Conservation (phyloP, 768 basidiomycete genomes). For the Udeniomyces megalosporus region DNA sequence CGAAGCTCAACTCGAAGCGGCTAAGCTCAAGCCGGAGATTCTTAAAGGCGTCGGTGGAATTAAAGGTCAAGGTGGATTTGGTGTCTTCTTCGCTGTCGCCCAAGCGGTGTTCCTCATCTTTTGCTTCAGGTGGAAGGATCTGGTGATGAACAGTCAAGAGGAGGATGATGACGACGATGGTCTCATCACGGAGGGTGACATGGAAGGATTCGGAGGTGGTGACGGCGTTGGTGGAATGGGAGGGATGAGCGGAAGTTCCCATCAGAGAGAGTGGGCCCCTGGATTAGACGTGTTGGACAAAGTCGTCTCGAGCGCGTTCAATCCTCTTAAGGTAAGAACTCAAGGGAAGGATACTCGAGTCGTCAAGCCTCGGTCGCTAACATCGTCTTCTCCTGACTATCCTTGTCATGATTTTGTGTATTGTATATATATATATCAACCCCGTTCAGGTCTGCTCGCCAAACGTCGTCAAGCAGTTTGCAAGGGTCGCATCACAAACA, state of each 20-base stretch:
- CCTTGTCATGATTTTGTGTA: too few relatives aligned
- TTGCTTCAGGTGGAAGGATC: constrained; percentile 91
- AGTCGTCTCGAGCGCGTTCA: constrained; percentile 62
- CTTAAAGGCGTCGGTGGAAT: constrained; percentile 34
- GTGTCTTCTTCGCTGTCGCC: constrained; percentile 76
- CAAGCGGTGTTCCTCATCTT: constrained; percentile 93
- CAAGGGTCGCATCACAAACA: constrained; percentile 75
- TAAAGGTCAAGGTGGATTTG: constrained; percentile 23
- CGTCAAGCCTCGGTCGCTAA: too few relatives aligned
- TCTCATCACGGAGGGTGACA: constrained; percentile 16
- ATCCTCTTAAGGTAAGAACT: constrained; percentile 90
- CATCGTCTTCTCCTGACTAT: not conserved
- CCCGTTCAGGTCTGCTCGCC: constrained; percentile 67
- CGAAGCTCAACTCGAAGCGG: constrained; percentile 53
- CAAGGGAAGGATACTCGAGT: too few relatives aligned
- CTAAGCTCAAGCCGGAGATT: constrained; percentile 14
- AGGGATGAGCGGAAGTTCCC: constrained; percentile 4
- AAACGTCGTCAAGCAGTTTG: constrained; percentile 83
- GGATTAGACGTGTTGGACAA: constrained; percentile 63
- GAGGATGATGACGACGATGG: constrained; percentile 40
- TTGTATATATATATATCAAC: too few relatives aligned
- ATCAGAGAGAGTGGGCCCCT: constrained; percentile 57
- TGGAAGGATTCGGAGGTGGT: constrained; percentile 12
- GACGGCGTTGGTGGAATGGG: constrained; percentile 17
- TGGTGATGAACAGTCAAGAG: constrained; percentile 35